A percentile compares a stretch with the other conserved stretches of the same genome.
phyloP scores from a whole-genome alignment of 495 filamentous ascomycete species.

The Penicillium coffeae region DNA sequence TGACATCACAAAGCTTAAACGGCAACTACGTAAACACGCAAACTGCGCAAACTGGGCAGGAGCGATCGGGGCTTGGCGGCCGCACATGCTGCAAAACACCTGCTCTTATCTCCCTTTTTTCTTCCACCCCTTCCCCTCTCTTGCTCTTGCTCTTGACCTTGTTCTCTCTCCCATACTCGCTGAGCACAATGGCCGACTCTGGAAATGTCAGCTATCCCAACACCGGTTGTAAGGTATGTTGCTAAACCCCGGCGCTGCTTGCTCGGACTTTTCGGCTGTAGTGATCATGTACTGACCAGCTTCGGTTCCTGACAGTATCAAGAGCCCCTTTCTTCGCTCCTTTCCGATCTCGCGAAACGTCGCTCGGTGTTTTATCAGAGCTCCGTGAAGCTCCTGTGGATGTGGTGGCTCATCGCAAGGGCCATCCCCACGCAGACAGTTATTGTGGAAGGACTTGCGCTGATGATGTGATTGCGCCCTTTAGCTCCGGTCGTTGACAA shows the following conservation, averaged over 20 bases:
- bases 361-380: no score
- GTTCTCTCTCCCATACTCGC: not conserved
- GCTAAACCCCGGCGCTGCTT: not conserved
- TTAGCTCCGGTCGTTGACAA: slow-evolving; percentile 74
- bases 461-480: slow-evolving; percentile 20
- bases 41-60: not conserved
- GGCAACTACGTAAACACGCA: no score
- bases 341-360: no score
- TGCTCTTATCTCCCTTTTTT: slow-evolving; percentile 17
- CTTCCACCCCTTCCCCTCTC: slow-evolving; percentile 10
- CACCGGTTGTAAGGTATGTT: slow-evolving; percentile 45
- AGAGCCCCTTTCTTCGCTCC: no score
- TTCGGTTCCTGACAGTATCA: slow-evolving; percentile 7
- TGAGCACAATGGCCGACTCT: slow-evolving; percentile 27
- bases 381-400: no score
- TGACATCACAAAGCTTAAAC: slow-evolving; percentile 21
- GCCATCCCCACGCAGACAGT: no score
- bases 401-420: no score
- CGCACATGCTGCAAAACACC: slow-evolving; percentile 25
- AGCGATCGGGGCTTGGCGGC: slow-evolving; percentile 10
- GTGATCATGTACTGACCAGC: no score
- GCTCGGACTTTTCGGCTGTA: no score
- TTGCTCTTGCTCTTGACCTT: slow-evolving; percentile 15
- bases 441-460: slow-evolving; percentile 12
- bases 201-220: slow-evolving; percentile 42